These are phyloP conservation scores for Phytomonas sp. DNA, from an alignment of 208 protist genomes.

Conservation along the genomic window DNA sequence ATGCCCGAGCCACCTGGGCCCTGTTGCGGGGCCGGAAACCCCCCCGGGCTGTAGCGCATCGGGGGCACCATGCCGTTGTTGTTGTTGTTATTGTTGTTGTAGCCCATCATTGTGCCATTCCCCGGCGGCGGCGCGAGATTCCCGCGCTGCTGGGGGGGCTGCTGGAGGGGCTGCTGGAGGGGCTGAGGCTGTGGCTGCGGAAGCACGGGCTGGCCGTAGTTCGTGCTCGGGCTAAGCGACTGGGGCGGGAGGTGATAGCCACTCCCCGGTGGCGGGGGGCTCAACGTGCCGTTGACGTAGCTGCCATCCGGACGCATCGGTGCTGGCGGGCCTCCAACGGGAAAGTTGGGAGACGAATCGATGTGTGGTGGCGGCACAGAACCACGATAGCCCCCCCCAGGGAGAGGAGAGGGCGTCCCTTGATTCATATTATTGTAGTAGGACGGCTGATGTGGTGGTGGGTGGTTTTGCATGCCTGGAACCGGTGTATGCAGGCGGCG, in stretches of 20 bases:
- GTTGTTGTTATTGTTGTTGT: slow-evolving; percentile 11
- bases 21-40: slow-evolving; percentile 12
- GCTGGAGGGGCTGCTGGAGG: slow-evolving; percentile 15
- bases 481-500: not conserved
- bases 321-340: slow-evolving; percentile 10
- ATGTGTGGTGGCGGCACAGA: slow-evolving; percentile 28
- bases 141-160: slow-evolving; percentile 13
- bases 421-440: slow-evolving; percentile 23
- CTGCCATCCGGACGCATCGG: slow-evolving; percentile 22
- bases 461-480: slow-evolving; percentile 11
- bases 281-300: slow-evolving; percentile 18
- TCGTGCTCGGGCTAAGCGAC: slow-evolving; percentile 19
- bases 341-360: slow-evolving; percentile 28
- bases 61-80: slow-evolving; percentile 19
- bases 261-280: slow-evolving; percentile 23
- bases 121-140: slow-evolving; percentile 15
- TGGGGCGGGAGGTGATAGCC: slow-evolving; percentile 16
- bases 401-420: slow-evolving; percentile 3
- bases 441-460: slow-evolving; percentile 17
- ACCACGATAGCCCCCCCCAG: slow-evolving; percentile 4
- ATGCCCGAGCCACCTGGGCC: slow-evolving; percentile 18
- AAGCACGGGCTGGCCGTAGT: slow-evolving; percentile 23
- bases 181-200: slow-evolving; percentile 26
- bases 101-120: slow-evolving; percentile 17
- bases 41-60: slow-evolving; percentile 16